Conservation (phyloP, 352 stramenopile genomes). For the Phytophthora lateralis region DNA sequence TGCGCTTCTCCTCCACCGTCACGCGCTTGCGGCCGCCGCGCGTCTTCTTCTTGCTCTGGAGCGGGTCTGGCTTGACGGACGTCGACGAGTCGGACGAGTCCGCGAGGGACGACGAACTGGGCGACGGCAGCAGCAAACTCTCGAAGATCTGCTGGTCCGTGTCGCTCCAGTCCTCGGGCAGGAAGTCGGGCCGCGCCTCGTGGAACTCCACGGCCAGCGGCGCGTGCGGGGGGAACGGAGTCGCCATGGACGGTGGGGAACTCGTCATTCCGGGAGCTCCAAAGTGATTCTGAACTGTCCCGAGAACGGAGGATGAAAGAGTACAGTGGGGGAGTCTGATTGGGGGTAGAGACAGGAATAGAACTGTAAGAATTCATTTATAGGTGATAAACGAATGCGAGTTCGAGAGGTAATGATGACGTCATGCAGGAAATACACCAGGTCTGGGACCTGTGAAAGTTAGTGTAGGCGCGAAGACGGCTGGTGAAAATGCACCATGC, state of each 20-base stretch:
- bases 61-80: conserved; percentile 8
- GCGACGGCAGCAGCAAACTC: conserved; percentile 38
- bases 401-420: not conserved
- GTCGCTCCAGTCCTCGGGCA: conserved; percentile 48
- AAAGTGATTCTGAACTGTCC: conserved; percentile 4
- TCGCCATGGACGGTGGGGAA: conserved; percentile 22
- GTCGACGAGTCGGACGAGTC: conserved; percentile 23
- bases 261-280: not conserved
- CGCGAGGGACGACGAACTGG: conserved; percentile 25
- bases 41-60: conserved; percentile 22
- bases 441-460: conserved; percentile 8
- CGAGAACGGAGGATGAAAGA: conserved; percentile 9
- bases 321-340: conserved; percentile 12
- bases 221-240: conserved; percentile 24
- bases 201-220: conserved; percentile 28
- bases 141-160: conserved; percentile 58
- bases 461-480: not conserved
- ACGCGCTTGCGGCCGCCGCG: conserved; percentile 32
- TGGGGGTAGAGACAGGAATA: not conserved
- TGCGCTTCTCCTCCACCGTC: conserved; percentile 44
- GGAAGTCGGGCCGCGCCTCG: conserved; percentile 14
- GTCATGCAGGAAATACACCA: not conserved
- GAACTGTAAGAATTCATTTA: not conserved
- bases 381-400: not conserved
- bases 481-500: conserved; percentile 11